A percentile compares a stretch with the other conserved stretches of the same genome.
These are phyloP conservation scores for Sclerotinia sclerotiorum DNA, from an alignment of 2,329 filamentous ascomycete genomes.

Conservation along the genomic window DNA sequence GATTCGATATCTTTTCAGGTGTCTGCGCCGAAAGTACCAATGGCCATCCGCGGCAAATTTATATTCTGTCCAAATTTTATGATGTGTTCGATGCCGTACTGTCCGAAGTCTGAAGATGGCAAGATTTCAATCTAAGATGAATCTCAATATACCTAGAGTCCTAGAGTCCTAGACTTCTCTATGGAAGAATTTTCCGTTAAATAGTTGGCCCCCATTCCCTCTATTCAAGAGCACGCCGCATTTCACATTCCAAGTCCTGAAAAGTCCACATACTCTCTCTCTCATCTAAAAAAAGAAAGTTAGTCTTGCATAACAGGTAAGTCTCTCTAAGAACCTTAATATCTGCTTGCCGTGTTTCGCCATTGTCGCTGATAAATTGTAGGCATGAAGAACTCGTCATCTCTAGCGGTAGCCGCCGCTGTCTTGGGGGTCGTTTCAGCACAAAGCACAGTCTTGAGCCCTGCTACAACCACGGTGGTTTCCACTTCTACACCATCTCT, in stretches of 20 bases:
- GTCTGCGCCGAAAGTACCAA: slow-evolving; percentile 2
- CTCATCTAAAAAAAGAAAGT: background rate
- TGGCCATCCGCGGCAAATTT: background rate
- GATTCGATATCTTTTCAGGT: background rate
- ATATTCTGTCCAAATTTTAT: background rate
- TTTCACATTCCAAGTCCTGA: background rate
- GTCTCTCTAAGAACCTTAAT: background rate
- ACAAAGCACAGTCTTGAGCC: background rate
- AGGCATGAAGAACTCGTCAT: slow-evolving; percentile 6
- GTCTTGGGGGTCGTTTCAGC: background rate
- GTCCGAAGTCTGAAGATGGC: background rate
- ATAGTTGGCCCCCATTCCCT: background rate
- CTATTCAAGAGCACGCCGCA: background rate
- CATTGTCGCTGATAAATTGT: background rate
- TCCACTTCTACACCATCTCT: slow-evolving; percentile 10
- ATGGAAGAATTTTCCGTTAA: background rate
- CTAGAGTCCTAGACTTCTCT: too few species aligned
- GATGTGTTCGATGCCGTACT: background rate
- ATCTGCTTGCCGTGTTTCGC: background rate
- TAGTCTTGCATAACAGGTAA: background rate
- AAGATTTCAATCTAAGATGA: background rate
- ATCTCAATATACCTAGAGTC: background rate
- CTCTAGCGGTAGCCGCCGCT: background rate
- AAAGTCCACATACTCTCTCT: background rate
- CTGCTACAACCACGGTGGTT: background rate